Evolutionary conservation across 768 basidiomycete species (phyloP), one percentile per base, ranked within the genome.

Genomic region (Mycena chlorophos): DNA sequence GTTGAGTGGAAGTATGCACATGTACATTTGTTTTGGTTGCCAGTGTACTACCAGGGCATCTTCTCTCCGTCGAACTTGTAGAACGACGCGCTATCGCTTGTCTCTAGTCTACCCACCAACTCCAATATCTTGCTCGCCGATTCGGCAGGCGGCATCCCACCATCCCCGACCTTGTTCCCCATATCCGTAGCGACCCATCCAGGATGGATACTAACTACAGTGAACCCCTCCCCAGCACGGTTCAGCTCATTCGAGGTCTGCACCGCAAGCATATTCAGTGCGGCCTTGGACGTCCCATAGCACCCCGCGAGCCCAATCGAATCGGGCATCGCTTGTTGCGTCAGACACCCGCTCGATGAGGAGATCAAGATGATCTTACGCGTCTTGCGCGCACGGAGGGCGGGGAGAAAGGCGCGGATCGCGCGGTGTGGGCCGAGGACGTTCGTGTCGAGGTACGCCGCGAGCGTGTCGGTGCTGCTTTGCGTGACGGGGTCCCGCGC

Each of bases 1-100:
- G n/a, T n/a, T n/a, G n/a, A n/a, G n/a, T n/a, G n/a, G n/a, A n/a
- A n/a, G n/a, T n/a, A n/a, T n/a, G n/a, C n/a, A n/a, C n/a, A n/a
- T n/a, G n/a, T n/a, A n/a, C n/a, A n/a, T n/a, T n/a, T n/a, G n/a
- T n/a, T n/a, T n/a, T n/a, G n/a, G n/a, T n/a, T n/a, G n/a, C n/a
- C n/a, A n/a, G n/a, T n/a, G n/a, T n/a, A n/a, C n/a, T 63, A 63
- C 63, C 63, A 63, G 28, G 60, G 56, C 51, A 63, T n/a, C 52
- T 48, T 37, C 29, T 51, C 46, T 40, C 63, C 60, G 28, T 63
- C 60, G 23, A 50, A 61, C n/a, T 25, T 39, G 31, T 55, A 54
- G 27, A 63, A 63, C 30, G 51, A 52, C 42, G 51, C 60, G 22
- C 63, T 63, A 2, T 63, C 28, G 31, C 54, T 50, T 1, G 51